Evolutionary conservation across 2,329 filamentous ascomycete species (phyloP).

Genomic region (Diaporthe capsici): DNA sequence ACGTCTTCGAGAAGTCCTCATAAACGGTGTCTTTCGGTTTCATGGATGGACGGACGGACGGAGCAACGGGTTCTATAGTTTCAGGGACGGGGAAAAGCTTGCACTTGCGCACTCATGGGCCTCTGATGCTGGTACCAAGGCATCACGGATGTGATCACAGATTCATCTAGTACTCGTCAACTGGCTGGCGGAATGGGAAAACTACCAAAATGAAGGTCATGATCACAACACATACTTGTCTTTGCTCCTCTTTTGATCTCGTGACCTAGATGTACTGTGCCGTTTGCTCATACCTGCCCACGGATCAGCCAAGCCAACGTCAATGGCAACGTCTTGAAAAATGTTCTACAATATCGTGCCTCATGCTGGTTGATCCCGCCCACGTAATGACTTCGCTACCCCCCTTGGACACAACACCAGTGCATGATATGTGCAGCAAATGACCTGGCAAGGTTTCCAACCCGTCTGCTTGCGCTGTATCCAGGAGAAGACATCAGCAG

Average conservation of each 20-base stretch:
- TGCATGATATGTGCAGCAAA: neutral
- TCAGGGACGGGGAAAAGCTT: slow-evolving; percentile 38
- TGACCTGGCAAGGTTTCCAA: neutral
- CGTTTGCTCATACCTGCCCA: neutral
- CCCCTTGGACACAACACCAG: neutral
- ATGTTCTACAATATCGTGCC: neutral
- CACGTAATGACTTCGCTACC: neutral
- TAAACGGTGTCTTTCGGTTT: slow-evolving; percentile 52
- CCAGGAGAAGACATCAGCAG: neutral
- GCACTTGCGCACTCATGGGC: slow-evolving; percentile 30
- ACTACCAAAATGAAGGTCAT: slow-evolving; percentile 37
- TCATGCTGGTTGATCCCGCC: neutral
- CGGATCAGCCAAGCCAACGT: neutral
- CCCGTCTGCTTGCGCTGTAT: too few species aligned
- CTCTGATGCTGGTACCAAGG: slow-evolving; percentile 12
- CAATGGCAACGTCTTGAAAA: fast-evolving
- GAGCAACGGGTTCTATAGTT: slow-evolving; percentile 36
- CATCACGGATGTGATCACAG: slow-evolving; percentile 32
- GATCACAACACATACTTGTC: slow-evolving; percentile 18
- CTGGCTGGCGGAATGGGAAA: slow-evolving; percentile 34
- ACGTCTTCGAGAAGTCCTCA: slow-evolving; percentile 78
- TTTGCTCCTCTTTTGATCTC: neutral
- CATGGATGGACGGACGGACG: slow-evolving; percentile 42
- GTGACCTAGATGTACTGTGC: neutral
- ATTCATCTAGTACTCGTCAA: slow-evolving; percentile 37